Base-by-base conservation (phyloP, 176 grass and related monocot species). In the Phyllostachys edulis region DNA sequence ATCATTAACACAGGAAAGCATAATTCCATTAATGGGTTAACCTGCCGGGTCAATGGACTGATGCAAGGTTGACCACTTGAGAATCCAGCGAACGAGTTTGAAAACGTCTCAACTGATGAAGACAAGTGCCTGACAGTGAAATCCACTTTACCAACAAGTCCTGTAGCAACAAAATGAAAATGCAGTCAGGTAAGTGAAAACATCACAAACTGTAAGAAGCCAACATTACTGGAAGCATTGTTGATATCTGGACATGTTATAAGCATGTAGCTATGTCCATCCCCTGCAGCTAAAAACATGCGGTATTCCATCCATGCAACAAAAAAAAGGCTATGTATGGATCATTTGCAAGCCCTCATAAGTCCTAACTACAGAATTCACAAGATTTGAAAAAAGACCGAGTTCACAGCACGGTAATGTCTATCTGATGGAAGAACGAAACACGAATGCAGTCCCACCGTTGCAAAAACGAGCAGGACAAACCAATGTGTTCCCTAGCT, bases 71-170 rank as follows among this genome's bases (percentile, higher is more conserved):
- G 97, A 45, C 63, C 75, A 18, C 84, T 94, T 66, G 91, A 88
- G 84, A 99, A 94, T 85, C 65, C 78, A 59, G 77, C 63, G 75
- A 90, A 99, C 51, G 92, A 91, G 79, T 6, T 90, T 70, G 93
- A 91, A 73, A 99, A 99, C n/a, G 65, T 13, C 73, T 87, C 9
- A 20, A 89, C 97, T 4, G 93, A 82, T 57, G 97, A 94, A 71
- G 97, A 94, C 72, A 99, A 93, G 66, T 99, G 97, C 79, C 93
- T 94, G 39, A 99, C 97, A 75, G 97, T 99, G 81, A 99, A 99
- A 75, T 99, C 97, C 80, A 99, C 97, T 82, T 96, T 96, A 37
- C 97, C 97, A 69, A 99, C 87, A 69, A 99, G 63, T 63, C 32
- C 97, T 99, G 90, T 69, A 85, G 86, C 20, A 38, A 75, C 29